Conservation (phyloP, 2,329 filamentous ascomycete genomes). For the Sporothrix sp. region DNA sequence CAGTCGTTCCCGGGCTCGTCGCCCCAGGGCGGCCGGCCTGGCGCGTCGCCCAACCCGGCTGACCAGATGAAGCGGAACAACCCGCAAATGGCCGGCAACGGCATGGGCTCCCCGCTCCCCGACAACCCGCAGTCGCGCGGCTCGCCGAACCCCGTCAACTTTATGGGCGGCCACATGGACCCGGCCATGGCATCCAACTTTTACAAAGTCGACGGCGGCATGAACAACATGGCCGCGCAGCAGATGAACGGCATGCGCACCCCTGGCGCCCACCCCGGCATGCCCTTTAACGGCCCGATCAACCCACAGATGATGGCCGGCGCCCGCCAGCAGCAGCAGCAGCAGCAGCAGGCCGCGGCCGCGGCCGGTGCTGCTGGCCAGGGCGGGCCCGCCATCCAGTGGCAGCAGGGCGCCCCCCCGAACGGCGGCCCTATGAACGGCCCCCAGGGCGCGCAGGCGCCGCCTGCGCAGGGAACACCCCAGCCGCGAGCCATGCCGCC, state of each 20-base stretch:
- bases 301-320: constrained; percentile 51
- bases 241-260: constrained; percentile 61
- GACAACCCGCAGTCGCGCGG: constrained; percentile 57
- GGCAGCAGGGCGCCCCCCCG: constrained; percentile 35
- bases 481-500: constrained; percentile 63
- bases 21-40: constrained; percentile 56
- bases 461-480: constrained; percentile 58
- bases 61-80: constrained; percentile 74
- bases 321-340: constrained; percentile 27
- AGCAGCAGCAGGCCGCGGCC: constrained; percentile 12
- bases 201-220: constrained; percentile 41
- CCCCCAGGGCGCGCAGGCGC: constrained; percentile 34
- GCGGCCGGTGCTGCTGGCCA: constrained; percentile 18
- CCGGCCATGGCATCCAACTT: constrained; percentile 51
- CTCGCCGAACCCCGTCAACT: constrained; percentile 53
- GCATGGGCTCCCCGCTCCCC: constrained; percentile 61
- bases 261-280: constrained; percentile 56
- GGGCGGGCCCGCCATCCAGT: constrained; percentile 38
- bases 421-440: constrained; percentile 34
- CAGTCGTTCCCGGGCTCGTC: constrained; percentile 60
- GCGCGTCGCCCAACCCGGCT: constrained; percentile 64
- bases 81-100: constrained; percentile 60
- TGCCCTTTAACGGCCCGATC: constrained; percentile 48
- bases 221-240: constrained; percentile 36
- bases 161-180: constrained; percentile 54